Base-by-base conservation (phyloP, 495 filamentous ascomycete species). In the Tuber umbilicatum region DNA sequence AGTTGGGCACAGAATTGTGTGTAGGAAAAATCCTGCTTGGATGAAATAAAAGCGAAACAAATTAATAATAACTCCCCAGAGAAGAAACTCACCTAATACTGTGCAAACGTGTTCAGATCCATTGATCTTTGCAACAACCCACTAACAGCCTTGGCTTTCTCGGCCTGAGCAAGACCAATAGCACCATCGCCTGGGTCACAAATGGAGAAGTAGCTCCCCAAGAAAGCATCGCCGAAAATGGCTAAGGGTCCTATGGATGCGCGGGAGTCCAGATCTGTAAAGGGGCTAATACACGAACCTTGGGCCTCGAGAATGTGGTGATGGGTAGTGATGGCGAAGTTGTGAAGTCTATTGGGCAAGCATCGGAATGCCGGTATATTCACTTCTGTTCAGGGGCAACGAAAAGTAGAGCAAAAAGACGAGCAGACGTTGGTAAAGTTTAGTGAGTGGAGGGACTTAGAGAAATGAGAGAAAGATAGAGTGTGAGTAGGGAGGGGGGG, bases 251-350 rank as follows among this genome's bases (percentile, higher is more conserved):
- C 95, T 75, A 91, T 90, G 31, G 93, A 93, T 80, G 91, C 91
- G 38, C 92, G 93, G 89, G 97, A 92, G 84, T 98, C 95, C 91
- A 97, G 96, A 79, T 94, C 94, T 89, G 97, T 94, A 86, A 99
- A 97, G 76, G 92, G 90, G 70, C 93, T 97, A 85, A 99, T 97
- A 86, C 96, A 99, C 82, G 90, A 93, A 75, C 96, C 95, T 83
- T 93, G 91, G 60, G 97, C 90, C 84, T 99, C 96, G 70, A 99
- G 89, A 83, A 97, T 93, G 86, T 99, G 98, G 86, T 99, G 95
- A 75, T 90, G 91, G 9, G 96, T 85, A 75, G 86, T 84, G 81
- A 99, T 97, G 81, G 90, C 90, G 87, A 98, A 99, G 85, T n/a
- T n/a, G n/a, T n/a, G n/a, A n/a, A n/a, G n/a, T n/a, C n/a, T n/a